A percentile compares a stretch with the other conserved stretches of the same genome.
Conservation (phyloP, 225 moss, liverwort and hornwort genomes). For the Rhytidiadelphus loreus region DNA sequence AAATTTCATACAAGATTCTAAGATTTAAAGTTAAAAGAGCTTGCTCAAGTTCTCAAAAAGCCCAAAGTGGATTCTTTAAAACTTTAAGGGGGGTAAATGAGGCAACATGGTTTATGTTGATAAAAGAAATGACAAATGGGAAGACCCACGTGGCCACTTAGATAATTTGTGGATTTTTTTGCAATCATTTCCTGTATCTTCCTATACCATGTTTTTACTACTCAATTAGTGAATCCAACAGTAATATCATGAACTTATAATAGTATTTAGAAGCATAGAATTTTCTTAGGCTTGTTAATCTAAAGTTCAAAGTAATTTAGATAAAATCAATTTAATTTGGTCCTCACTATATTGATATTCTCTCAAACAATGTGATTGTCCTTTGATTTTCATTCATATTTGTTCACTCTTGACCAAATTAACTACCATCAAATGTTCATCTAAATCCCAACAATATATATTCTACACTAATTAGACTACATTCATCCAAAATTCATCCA, state of each 20-base stretch:
- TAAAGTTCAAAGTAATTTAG: neutral
- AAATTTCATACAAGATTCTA: too few species aligned
- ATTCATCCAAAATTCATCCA: neutral
- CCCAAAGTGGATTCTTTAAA: neutral
- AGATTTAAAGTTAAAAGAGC: neutral
- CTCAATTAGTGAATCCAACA: neutral
- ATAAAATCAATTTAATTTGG: too few species aligned
- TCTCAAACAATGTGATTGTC: neutral
- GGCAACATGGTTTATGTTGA: neutral
- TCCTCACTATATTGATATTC: neutral
- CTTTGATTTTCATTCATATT: neutral
- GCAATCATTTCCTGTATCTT: neutral
- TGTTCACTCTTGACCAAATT: neutral
- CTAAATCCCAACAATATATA: neutral
- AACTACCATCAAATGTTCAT: neutral
- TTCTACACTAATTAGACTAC: too few species aligned
- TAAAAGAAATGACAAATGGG: neutral
- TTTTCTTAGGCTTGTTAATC: neutral
- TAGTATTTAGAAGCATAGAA: too few species aligned
- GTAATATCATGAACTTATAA: neutral
- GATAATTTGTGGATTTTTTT: neutral
- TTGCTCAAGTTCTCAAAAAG: neutral
- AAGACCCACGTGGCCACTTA: neutral
- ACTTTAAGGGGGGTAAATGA: neutral
- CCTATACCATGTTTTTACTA: neutral